A percentile compares a stretch with the other conserved stretches of the same genome.
Conservation (phyloP, 805 yeast genomes). For the Yamadazyma scolyti region DNA sequence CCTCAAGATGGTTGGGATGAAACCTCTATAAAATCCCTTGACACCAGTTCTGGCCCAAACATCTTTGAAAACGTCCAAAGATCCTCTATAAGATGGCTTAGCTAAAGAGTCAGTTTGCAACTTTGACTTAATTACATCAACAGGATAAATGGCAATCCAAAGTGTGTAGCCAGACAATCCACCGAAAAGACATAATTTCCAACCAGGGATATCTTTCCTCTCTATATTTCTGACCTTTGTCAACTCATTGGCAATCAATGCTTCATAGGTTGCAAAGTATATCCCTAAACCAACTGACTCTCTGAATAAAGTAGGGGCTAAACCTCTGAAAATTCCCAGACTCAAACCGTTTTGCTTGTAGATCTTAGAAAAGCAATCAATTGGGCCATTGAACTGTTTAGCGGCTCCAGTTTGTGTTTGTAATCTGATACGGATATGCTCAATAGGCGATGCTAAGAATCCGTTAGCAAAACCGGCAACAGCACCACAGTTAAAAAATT, state of each 20-base stretch:
- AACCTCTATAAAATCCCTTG: constrained; percentile 84
- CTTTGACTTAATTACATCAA: constrained; percentile 87
- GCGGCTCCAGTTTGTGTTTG: constrained; percentile 74
- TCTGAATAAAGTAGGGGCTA: constrained; percentile 76
- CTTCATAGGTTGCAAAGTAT: constrained; percentile 89
- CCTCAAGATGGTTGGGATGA: constrained; percentile 85
- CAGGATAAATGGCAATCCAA: constrained; percentile 84
- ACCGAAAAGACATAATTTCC: constrained; percentile 83
- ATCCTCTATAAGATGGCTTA: constrained; percentile 56
- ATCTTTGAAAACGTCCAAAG: constrained; percentile 55
- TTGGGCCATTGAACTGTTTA: constrained; percentile 64
- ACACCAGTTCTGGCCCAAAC: constrained; percentile 59
- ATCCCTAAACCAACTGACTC: constrained; percentile 87
- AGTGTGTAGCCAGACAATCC: constrained; percentile 87
- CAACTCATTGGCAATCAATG: constrained; percentile 68
- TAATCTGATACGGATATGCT: constrained; percentile 88
- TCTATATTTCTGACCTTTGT: constrained; percentile 32
- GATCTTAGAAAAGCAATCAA: constrained; percentile 64
- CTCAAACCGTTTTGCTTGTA: constrained; percentile 46
- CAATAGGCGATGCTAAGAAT: constrained; percentile 88
- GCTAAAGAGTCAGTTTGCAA: constrained; percentile 65
- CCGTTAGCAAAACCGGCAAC: constrained; percentile 94
- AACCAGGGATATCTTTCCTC: constrained; percentile 79
- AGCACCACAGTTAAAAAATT: constrained; percentile 79
- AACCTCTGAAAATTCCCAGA: constrained; percentile 70